Conservation (phyloP, 805 yeast genomes). For the Wickerhamomyces pijperi region DNA sequence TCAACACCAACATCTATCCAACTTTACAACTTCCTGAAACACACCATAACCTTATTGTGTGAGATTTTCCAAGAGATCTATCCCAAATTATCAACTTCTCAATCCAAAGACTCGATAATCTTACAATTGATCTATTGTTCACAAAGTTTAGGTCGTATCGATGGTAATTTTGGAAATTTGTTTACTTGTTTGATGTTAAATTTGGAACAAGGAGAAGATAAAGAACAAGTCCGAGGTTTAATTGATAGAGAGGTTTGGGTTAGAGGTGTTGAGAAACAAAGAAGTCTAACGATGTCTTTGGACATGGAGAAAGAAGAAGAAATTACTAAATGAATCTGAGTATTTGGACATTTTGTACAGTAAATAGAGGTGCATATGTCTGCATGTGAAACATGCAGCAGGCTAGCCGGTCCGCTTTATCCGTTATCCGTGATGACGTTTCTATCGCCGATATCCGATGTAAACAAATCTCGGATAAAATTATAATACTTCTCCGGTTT, state of each 20-base stretch:
- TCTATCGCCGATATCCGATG: no score
- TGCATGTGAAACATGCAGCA: no score
- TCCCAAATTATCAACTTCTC: neutral
- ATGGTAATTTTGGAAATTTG: conserved; percentile 57
- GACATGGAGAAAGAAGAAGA: neutral
- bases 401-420: no score
- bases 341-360: no score
- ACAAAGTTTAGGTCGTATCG: conserved; percentile 66
- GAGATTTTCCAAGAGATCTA: neutral
- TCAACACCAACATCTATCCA: neutral
- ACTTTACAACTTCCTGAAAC: neutral
- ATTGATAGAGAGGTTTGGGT: conserved; percentile 32
- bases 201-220: conserved; percentile 8
- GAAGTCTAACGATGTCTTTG: conserved; percentile 10
- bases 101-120: neutral
- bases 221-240: conserved; percentile 4
- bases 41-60: neutral
- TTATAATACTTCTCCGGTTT: no score
- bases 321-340: no score
- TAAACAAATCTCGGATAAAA: no score
- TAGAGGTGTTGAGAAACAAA: conserved; percentile 32
- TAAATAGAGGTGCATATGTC: no score
- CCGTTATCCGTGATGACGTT: no score
- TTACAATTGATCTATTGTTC: conserved; percentile 82
- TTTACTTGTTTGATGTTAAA: conserved; percentile 29